These are phyloP conservation scores for Cladophialophora exuberans DNA, from an alignment of 2,329 filamentous ascomycete species.

Conservation along the genomic window DNA sequence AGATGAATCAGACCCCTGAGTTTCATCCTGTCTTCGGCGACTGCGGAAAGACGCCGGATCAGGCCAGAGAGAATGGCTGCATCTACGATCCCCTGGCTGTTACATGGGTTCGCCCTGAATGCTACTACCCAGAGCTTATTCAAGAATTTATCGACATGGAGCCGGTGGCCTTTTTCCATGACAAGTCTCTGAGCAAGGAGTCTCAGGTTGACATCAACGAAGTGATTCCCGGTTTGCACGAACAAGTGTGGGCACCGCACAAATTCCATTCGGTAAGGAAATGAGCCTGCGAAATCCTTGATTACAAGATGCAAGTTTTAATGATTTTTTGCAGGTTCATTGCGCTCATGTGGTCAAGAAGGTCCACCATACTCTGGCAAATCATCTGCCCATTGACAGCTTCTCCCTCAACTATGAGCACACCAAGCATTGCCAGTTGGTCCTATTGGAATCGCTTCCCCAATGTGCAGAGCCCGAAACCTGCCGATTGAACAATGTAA, in stretches of 20 bases:
- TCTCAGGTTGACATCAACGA: neutral
- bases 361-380: slow-evolving; percentile 1
- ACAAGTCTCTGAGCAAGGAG: neutral
- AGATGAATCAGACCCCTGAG: neutral
- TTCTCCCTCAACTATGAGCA: slow-evolving; percentile 1
- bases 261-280: slow-evolving; percentile 6
- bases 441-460: neutral
- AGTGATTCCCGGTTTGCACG: neutral
- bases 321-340: neutral
- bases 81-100: slow-evolving; percentile 3
- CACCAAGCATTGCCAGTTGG: slow-evolving; percentile 3
- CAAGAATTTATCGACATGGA: slow-evolving; percentile 5
- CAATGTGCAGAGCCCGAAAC: neutral
- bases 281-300: no score
- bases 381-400: slow-evolving; percentile 2
- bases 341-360: slow-evolving; percentile 6
- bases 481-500: slow-evolving; percentile 1
- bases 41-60: neutral
- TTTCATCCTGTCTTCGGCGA: slow-evolving; percentile 6
- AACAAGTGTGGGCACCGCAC: slow-evolving; percentile 4
- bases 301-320: neutral
- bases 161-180: neutral
- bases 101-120: slow-evolving; percentile 4
- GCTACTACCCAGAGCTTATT: slow-evolving; percentile 7
- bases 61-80: neutral